Percentiles rank a stretch among this genome's conserved stretches.
These are phyloP conservation scores for Mangifera indica DNA, from an alignment of 345 rosid species.

Conservation along the genomic window DNA sequence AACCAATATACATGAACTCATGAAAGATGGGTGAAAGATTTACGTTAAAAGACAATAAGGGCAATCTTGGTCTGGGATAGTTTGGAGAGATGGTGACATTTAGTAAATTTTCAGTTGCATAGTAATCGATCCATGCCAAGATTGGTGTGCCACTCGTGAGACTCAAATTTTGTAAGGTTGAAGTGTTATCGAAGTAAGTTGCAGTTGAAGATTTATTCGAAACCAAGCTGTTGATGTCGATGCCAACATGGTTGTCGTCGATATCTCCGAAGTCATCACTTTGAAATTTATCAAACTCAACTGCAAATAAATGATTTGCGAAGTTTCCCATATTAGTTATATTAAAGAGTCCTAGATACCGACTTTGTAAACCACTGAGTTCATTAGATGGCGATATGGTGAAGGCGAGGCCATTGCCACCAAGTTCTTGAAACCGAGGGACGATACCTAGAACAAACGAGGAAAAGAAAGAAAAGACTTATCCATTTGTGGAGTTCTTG, in stretches of 20 bases:
- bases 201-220: conserved; percentile 38
- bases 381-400: conserved; percentile 26
- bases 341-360: conserved; percentile 20
- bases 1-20: too few species aligned
- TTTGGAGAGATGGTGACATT: conserved; percentile 49
- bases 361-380: conserved; percentile 12
- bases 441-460: too few species aligned
- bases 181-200: conserved; percentile 30
- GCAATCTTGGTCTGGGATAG: conserved; percentile 30
- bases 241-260: conserved; percentile 52
- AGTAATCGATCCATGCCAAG: conserved; percentile 61
- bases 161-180: conserved; percentile 19
- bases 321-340: background rate
- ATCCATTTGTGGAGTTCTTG: too few species aligned
- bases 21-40: too few species aligned
- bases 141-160: conserved; percentile 44
- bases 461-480: too few species aligned
- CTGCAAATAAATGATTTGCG: conserved; percentile 34
- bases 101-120: conserved; percentile 29
- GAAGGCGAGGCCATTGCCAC: too few species aligned
- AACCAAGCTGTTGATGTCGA: conserved; percentile 41
- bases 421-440: too few species aligned
- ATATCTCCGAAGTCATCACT: conserved; percentile 44
- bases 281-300: conserved; percentile 21
- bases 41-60: conserved; percentile 41